Evolutionary conservation across 83 land plant genomes (phyloP), one percentile per base, ranked within the genome.

Genomic region (Picea engelmannii): DNA sequence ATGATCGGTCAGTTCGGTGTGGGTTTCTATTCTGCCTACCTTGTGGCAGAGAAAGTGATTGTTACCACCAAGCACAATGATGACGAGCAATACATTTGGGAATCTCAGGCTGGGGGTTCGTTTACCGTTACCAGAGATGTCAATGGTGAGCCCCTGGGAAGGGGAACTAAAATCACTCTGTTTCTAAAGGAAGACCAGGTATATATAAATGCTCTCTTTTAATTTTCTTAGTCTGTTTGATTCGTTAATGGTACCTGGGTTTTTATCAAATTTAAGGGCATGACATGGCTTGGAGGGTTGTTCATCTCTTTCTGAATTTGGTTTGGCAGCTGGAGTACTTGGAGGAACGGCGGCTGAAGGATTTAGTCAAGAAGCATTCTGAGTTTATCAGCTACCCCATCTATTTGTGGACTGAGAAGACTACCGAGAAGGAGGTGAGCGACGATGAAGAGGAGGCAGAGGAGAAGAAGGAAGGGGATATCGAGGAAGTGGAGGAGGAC

Each of bases 331-430:
- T 92, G 66, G 96, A 93, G 49, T 93, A 92, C 61, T 65, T 93
- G 83, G 96, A 93, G 63, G 95, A 93, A 84, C 86, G 95, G 91
- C 88, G 91, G 60, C 66, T 93, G 11, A 93, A 93, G 90, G 96
- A 93, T 78, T 75, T 93, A 66, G 88, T 92, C 78, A 90, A 90
- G 87, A 90, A 90, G 84, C 91, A 90, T 62, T 90, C 92, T 8
- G 92, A 90, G 83, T 90, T 90, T 81, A 90, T 90, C 63, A 88
- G 91, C 82, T 88, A 90, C 64, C 92, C 92, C 3, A 88, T 90
- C 62, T 89, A 88, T 17, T 59, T 90, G 73, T 88, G 92, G 92
- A 84, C 86, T 27, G 91, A 89, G 85, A 87, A 89, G 80, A 87
- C 87, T 1, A 90, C 87, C 13, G 90, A 88, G 85, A 90, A 87